phyloP scores from a whole-genome alignment of 2,329 filamentous ascomycete genomes.

The Pseudogymnoascus sp. region DNA sequence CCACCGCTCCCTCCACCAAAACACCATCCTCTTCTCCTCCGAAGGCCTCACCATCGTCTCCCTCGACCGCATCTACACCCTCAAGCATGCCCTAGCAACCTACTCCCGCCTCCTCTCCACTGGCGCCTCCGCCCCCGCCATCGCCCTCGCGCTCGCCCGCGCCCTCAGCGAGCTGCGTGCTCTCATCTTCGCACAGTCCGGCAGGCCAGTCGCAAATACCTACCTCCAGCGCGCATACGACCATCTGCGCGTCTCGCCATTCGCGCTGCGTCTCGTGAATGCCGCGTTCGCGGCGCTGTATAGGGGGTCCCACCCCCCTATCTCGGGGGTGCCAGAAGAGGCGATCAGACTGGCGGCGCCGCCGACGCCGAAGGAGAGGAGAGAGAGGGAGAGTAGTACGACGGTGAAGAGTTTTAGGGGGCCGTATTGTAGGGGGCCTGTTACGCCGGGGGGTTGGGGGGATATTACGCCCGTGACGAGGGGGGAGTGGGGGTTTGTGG shows the following conservation, averaged over 20 bases:
- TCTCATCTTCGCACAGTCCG: conserved; percentile 49
- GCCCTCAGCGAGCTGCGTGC: conserved; percentile 59
- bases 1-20: conserved; percentile 51
- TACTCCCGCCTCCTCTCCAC: conserved; percentile 43
- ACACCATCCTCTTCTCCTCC: conserved; percentile 55
- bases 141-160: conserved; percentile 44
- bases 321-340: conserved; percentile 38
- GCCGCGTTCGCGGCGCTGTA: conserved; percentile 52
- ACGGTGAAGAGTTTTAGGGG: conserved; percentile 23
- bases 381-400: conserved; percentile 17
- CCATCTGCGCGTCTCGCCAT: conserved; percentile 48
- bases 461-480: conserved; percentile 58
- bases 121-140: conserved; percentile 16
- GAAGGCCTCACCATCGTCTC: conserved; percentile 54
- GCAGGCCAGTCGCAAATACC: conserved; percentile 43
- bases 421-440: conserved; percentile 38
- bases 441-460: conserved; percentile 54
- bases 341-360: conserved; percentile 25
- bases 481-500: conserved; percentile 58
- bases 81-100: conserved; percentile 54
- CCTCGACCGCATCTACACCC: conserved; percentile 57
- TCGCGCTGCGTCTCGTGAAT: conserved; percentile 48
- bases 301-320: conserved; percentile 42
- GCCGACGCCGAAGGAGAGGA: conserved; percentile 21
- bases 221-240: conserved; percentile 51